These are phyloP conservation scores for Tricholoma terreum DNA, from an alignment of 768 basidiomycete genomes.

Conservation along the genomic window DNA sequence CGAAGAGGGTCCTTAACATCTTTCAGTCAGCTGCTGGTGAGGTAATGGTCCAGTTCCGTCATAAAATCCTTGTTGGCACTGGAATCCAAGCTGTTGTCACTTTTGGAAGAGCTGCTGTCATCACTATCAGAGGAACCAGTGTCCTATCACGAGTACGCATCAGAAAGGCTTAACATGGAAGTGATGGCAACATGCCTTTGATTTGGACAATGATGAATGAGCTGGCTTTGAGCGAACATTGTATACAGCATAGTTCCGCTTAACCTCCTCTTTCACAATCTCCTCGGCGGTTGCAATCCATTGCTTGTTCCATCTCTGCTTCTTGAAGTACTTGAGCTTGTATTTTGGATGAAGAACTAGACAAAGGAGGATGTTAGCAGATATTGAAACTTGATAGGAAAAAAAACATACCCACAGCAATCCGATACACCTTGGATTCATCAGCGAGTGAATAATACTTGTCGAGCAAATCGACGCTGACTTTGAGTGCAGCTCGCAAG, in stretches of 20 bases:
- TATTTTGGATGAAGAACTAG: conserved; percentile 35
- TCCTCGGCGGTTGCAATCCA: conserved; percentile 23
- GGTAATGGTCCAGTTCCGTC: conserved; percentile 22
- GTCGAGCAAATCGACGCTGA: conserved; percentile 24
- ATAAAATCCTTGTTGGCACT: conserved; percentile 13
- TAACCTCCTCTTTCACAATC: conserved; percentile 16
- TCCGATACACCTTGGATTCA: conserved; percentile 20
- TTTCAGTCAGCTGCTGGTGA: conserved; percentile 24
- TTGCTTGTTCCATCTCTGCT: conserved; percentile 17
- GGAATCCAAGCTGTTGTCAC: neutral
- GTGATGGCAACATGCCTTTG: neutral
- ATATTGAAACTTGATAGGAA: too few relatives aligned
- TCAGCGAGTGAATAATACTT: conserved; percentile 24
- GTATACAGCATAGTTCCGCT: neutral
- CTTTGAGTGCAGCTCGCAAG: conserved; percentile 14
- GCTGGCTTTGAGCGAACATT: conserved; percentile 15
- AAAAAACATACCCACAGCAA: conserved; percentile 28
- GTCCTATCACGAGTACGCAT: too few relatives aligned
- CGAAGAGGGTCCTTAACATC: conserved; percentile 16
- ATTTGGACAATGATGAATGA: conserved; percentile 28
- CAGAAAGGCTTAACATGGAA: too few relatives aligned
- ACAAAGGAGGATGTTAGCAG: too few relatives aligned
- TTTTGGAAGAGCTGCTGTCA: too few relatives aligned
- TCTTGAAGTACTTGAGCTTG: conserved; percentile 31
- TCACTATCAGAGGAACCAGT: neutral